Percentiles rank a stretch among this genome's conserved stretches.
Evolutionary conservation across 2,329 filamentous ascomycete genomes (phyloP).

Genomic region (Apiospora phragmitis): DNA sequence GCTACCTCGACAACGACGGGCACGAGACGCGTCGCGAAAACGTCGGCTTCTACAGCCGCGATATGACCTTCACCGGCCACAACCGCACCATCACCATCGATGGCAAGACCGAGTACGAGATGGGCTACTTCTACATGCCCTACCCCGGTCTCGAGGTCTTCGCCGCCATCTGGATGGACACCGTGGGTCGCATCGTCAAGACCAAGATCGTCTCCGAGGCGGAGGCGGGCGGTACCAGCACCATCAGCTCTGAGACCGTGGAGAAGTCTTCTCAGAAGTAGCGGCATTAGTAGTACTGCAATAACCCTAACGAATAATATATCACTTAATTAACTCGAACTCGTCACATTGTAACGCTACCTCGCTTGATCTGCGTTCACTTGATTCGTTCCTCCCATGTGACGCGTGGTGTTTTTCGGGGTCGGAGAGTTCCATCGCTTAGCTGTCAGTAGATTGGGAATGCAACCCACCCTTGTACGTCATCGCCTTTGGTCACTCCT

Average conservation of each 20-base stretch:
- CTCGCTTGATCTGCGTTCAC: background rate
- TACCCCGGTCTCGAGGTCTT: conserved; percentile 47
- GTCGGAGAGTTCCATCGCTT: background rate
- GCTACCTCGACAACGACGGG: conserved; percentile 53
- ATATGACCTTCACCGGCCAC: conserved; percentile 58
- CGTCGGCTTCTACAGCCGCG: conserved; percentile 49
- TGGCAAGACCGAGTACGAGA: conserved; percentile 46
- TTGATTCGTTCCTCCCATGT: background rate
- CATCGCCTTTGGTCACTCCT: background rate
- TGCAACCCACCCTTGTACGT: background rate
- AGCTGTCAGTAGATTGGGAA: background rate
- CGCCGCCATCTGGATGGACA: conserved; percentile 50
- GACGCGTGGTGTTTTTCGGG: background rate
- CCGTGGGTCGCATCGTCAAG: conserved; percentile 46
- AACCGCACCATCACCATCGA: conserved; percentile 46
- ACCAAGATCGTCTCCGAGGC: conserved; percentile 54
- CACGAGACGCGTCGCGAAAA: conserved; percentile 40
- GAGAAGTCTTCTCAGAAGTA: background rate
- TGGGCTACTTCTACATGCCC: conserved; percentile 55
- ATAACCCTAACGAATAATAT: background rate
- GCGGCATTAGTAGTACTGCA: background rate
- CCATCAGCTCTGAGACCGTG: conserved; percentile 43
- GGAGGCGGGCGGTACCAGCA: conserved; percentile 52
- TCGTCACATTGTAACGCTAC: background rate
- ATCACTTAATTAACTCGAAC: background rate